Base-by-base conservation (phyloP, 257 asterid species). In the Scutellaria galericulata region DNA sequence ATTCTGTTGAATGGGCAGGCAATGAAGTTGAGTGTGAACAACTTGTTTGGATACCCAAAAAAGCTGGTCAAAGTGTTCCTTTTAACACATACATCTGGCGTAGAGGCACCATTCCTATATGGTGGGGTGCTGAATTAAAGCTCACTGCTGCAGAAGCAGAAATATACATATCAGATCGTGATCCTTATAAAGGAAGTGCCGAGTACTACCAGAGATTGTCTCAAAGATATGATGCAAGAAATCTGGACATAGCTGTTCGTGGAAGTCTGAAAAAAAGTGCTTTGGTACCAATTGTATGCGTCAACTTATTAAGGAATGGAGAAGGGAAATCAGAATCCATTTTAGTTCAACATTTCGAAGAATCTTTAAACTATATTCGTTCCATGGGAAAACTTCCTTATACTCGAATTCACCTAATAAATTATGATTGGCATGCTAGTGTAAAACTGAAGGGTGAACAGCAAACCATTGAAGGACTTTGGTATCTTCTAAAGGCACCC, bases 41-140 rank as follows among this genome's bases (percentile, higher is more conserved):
- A 75, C 88, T 94, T 78, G 93, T 94, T 55, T 94, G 99, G 99
- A 76, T 90, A 83, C 96, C 97, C 48, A 87, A 83, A 85, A 87
- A 68, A 76, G 74, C 84, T 48, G 89, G 89, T 73, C 95, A 85
- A 81, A 91, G 95, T 76, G 87, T 90, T 80, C 98, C 99, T 77
- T 94, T 94, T 74, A 94, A 81, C 81, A 87, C 90, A 37, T 94
- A 94, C 71, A 86, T 91, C 64, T 94, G 99, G 98, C 92, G 99
- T 73, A 84, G 99, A 86, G 99, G 99, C 64, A 94, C 99, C 48
- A 94, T 94, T 68, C 99, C 99, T 79, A 88, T 94, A 54, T 91
- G 99, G 99, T 94, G 99, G 99, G 99, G 99, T 75, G 99, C 99
- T 69, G 99, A 94, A 79, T 77, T 94, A 77, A 94, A 94, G 77